Evolutionary conservation across 768 basidiomycete genomes (phyloP), one percentile per base, ranked within the genome.

Genomic region (Solioccasus polychromus): DNA sequence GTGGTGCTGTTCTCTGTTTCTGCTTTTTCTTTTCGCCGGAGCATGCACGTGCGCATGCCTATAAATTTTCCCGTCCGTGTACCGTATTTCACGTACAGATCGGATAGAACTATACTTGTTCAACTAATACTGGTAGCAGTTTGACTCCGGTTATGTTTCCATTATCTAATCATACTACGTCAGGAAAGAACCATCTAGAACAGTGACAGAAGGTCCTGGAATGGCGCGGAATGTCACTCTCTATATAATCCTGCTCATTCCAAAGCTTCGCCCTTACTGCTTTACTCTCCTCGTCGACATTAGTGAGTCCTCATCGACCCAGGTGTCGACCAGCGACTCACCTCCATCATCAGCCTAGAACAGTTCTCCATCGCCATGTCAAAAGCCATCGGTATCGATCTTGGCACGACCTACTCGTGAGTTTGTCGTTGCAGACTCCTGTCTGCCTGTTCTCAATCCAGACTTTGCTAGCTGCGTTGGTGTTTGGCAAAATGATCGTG

Each of bases 401-500:
- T 91, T 57, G 88, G 88, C 60, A 95, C 93, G 51, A 96, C 93
- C 42, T 91, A 91, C 78, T 91, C 88, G 88, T 90, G 65, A 55
- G 86, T 77, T 9, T 22, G 11, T 11, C n/a, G 26, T 24, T 26
- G 15, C 11, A 11, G 7, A 4, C 4, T n/a, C n/a, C n/a, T n/a
- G n/a, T n/a, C 32, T 55, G 37, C 45, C 23, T 54, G 36, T 11
- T 38, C 20, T 45, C 35, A 49, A 35, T 29, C 45, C 51, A 18
- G 30, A 50, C 38, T 36, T 62, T 43, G 48, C 23, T 67, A 93
- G 90, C n/a, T 97, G 94, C 71, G 95, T 97, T 61, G 95, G 90
- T 79, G 94, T 98, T 52, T 98, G 94, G 93, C 91, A 94, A 79
- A 93, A 96, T 63, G 95, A 98, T 76, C 90, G 94, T 67, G 94